Evolutionary conservation across 2,329 filamentous ascomycete species (phyloP).

Genomic region (Cladosporium sp.): DNA sequence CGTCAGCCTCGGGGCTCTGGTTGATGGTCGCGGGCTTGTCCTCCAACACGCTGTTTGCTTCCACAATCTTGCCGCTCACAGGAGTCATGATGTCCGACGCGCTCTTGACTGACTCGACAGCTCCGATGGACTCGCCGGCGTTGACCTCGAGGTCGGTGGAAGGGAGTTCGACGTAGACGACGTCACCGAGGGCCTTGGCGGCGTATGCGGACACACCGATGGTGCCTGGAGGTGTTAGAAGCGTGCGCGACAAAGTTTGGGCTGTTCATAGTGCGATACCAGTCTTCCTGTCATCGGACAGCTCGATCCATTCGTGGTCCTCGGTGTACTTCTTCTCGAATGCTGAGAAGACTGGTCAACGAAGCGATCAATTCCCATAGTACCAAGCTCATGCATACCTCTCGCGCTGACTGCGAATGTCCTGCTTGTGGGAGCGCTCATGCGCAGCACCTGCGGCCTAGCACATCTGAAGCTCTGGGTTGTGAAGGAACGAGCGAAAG

Average conservation of each 20-base stretch:
- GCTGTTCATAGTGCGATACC: conserved; percentile 45
- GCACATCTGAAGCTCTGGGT: conserved; percentile 22
- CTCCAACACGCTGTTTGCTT: conserved; percentile 71
- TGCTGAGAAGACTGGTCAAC: conserved; percentile 40
- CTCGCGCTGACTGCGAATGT: conserved; percentile 26
- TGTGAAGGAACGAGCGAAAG: conserved; percentile 20
- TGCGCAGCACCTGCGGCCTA: conserved; percentile 4
- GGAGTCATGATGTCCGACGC: conserved; percentile 97
- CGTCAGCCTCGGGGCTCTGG: conserved; percentile 80
- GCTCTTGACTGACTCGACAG: conserved; percentile 96
- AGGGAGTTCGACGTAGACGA: conserved; percentile 95
- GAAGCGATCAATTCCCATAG: not conserved
- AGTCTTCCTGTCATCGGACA: conserved; percentile 75
- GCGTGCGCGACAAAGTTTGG: conserved; percentile 8
- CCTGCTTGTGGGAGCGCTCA: conserved; percentile 20
- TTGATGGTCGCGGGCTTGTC: conserved; percentile 87
- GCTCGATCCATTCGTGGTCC: conserved; percentile 97
- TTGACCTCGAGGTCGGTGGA: conserved; percentile 62
- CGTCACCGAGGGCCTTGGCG: conserved; percentile 86
- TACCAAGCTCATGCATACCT: conserved; percentile 17
- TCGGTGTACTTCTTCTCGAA: conserved; percentile 83
- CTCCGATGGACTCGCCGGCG: conserved; percentile 80
- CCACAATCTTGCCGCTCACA: conserved; percentile 69
- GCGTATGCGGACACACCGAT: conserved; percentile 89
- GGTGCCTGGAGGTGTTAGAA: conserved; percentile 45